Conservation (phyloP, 768 basidiomycete species). For the Pisolithus tinctorius region DNA sequence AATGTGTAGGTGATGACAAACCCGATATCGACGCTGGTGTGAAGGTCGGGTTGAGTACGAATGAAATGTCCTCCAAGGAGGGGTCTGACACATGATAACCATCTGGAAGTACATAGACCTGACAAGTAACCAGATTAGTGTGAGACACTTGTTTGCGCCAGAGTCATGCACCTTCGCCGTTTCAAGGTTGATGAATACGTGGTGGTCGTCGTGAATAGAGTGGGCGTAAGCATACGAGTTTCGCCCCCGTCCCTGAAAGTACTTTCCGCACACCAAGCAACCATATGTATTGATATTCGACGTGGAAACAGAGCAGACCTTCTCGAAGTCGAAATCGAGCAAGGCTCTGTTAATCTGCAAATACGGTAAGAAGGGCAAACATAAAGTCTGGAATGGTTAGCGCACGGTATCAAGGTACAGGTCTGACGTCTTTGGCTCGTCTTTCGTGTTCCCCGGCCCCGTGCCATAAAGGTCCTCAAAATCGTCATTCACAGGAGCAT, state of each 20-base stretch:
- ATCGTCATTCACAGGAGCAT: slow-evolving; percentile 16
- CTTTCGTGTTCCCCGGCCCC: slow-evolving; percentile 16
- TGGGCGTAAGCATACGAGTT: slow-evolving; percentile 95
- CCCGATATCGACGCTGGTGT: slow-evolving; percentile 47
- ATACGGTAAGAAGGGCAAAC: slow-evolving; percentile 13
- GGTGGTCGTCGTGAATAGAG: slow-evolving; percentile 96
- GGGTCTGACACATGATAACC: slow-evolving; percentile 96
- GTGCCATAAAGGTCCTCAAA: slow-evolving; percentile 22
- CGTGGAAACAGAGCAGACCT: slow-evolving; percentile 93
- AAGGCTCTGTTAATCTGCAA: slow-evolving; percentile 80
- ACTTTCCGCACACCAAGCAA: slow-evolving; percentile 96
- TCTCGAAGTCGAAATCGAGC: slow-evolving; percentile 98
- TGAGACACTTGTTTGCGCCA: slow-evolving; percentile 11
- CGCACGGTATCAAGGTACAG: slow-evolving; percentile 91
- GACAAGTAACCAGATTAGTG: slow-evolving; percentile 13
- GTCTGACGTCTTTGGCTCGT: slow-evolving; percentile 56
- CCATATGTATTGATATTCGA: slow-evolving; percentile 98
- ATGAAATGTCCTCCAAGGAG: slow-evolving; percentile 90
- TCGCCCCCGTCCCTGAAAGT: slow-evolving; percentile 94
- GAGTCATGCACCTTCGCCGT: slow-evolving; percentile 70
- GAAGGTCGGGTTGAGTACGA: slow-evolving; percentile 86
- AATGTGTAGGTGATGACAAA: slow-evolving; percentile 51
- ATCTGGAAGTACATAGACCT: slow-evolving; percentile 98
- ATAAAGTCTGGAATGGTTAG: slow-evolving; percentile 12
- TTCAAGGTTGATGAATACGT: slow-evolving; percentile 95